Evolutionary conservation across 2,329 filamentous ascomycete species (phyloP), one percentile per base, ranked within the genome.

Genomic region (Elsinoe arachidis): DNA sequence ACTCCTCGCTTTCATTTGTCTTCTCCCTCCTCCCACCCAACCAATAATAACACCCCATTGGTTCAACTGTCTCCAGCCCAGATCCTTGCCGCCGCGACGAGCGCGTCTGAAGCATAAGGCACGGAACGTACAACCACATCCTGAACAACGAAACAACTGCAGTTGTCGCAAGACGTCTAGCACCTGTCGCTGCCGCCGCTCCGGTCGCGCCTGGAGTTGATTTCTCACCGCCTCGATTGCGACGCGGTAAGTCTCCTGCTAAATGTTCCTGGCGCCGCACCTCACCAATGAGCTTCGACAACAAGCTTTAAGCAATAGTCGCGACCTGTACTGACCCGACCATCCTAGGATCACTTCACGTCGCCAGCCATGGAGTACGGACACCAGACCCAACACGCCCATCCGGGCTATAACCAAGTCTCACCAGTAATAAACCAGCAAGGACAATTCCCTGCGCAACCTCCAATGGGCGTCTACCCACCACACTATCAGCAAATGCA

Each of bases 371-470:
- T 76, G 68, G 76, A 78, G 62, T 77, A 78, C 69, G 69, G 74
- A 60, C 72, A 74, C 60, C 74, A 76, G 61, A 71, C 73, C 61
- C 70, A 72, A 55, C 75, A 77, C 64, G 61, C 64, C 12, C 66
- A 72, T 56, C 61, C 66, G 43, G 69, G 68, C 60, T 75, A 80
- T 67, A 79, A 79, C 62, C 82, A 92, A 72, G 84, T 85, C 3
- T 93, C 88, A 34, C 88, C 90, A 33, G 90, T 93, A 61, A 79
- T 93, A 57, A 86, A 87, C 55, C 88, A 93, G 73, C 79, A 77
- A 58, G 74, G 76, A 57, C 65, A 68, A 21, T 78, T 78, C 60
- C 82, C 87, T 67, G 87, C 87, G 64, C 78, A 80, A 61, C 76
- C 80, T 38, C 81, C 81, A 63, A 85, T 87, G 74, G 88, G 85